Conservation (phyloP, 2,329 filamentous ascomycete genomes). For the Botrytis deweyae region DNA sequence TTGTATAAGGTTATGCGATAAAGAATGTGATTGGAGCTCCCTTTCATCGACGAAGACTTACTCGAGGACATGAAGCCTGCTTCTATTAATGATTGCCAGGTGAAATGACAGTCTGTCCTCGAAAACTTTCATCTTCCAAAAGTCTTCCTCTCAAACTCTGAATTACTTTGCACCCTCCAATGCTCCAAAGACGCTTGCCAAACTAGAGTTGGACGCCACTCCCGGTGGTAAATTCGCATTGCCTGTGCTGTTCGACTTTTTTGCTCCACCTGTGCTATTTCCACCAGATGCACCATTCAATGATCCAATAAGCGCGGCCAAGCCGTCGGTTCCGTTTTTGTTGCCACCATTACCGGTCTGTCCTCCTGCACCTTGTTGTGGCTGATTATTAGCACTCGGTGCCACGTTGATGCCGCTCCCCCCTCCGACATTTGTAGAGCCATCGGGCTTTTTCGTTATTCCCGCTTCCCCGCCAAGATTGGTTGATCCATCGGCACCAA, state of each 20-base stretch:
- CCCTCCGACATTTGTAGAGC: constrained; percentile 10
- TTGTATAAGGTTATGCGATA: background rate
- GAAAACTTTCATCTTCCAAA: background rate
- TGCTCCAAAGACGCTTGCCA: constrained; percentile 17
- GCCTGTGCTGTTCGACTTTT: constrained; percentile 12
- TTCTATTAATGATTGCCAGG: background rate
- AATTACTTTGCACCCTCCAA: constrained; percentile 11
- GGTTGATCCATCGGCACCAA: constrained; percentile 4
- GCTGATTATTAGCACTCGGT: background rate
- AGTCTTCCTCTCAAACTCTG: background rate
- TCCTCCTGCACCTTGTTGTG: background rate
- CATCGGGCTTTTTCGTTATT: constrained; percentile 16
- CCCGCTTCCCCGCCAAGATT: background rate
- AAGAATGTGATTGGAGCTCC: background rate
- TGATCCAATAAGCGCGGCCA: constrained; percentile 6
- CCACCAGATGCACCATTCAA: constrained; percentile 2
- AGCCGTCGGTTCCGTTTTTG: background rate
- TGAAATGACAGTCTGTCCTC: background rate
- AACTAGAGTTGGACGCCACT: constrained; percentile 4
- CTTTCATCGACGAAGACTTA: background rate
- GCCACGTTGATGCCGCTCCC: constrained; percentile 8
- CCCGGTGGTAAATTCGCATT: constrained; percentile 14
- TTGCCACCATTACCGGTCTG: constrained; percentile 1
- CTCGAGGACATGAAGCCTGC: background rate
- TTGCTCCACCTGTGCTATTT: constrained; percentile 13